phyloP scores from a whole-genome alignment of 2,329 filamentous ascomycete genomes.

The Colletotrichum sidae region DNA sequence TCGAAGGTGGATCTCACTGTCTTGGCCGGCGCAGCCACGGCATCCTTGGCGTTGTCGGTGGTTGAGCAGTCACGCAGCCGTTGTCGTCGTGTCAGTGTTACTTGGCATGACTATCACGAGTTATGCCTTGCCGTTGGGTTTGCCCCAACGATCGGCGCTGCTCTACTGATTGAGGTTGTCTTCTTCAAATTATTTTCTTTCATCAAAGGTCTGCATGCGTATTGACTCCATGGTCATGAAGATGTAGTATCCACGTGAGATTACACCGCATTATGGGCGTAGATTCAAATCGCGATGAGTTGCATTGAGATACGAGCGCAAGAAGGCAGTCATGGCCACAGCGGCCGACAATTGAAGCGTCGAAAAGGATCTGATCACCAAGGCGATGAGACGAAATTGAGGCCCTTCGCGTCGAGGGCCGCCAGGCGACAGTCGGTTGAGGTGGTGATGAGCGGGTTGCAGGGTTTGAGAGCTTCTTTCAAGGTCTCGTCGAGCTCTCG shows the following conservation, averaged over 20 bases:
- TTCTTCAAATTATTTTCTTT: too few relatives aligned
- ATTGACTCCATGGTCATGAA: too few relatives aligned
- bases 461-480: not conserved
- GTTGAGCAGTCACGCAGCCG: not conserved
- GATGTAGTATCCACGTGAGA: too few relatives aligned
- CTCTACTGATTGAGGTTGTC: too few relatives aligned
- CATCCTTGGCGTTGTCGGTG: not conserved
- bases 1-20: conserved; percentile 3
- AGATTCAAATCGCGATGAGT: too few relatives aligned
- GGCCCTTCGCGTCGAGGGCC: conserved; percentile 5
- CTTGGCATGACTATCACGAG: not conserved
- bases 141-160: too few relatives aligned
- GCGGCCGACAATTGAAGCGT: not conserved
- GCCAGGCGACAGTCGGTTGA: not conserved
- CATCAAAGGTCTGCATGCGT: too few relatives aligned
- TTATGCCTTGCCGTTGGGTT: too few relatives aligned
- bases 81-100: not conserved
- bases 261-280: too few relatives aligned
- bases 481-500: conserved; percentile 20
- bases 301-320: not conserved
- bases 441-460: conserved; percentile 5
- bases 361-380: not conserved
- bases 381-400: conserved; percentile 6
- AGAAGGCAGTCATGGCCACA: not conserved
- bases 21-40: not conserved